Percentiles rank a stretch among this genome's conserved stretches.
Evolutionary conservation across 2,329 filamentous ascomycete species (phyloP).

Genomic region (Paracoccidioides lutzii): DNA sequence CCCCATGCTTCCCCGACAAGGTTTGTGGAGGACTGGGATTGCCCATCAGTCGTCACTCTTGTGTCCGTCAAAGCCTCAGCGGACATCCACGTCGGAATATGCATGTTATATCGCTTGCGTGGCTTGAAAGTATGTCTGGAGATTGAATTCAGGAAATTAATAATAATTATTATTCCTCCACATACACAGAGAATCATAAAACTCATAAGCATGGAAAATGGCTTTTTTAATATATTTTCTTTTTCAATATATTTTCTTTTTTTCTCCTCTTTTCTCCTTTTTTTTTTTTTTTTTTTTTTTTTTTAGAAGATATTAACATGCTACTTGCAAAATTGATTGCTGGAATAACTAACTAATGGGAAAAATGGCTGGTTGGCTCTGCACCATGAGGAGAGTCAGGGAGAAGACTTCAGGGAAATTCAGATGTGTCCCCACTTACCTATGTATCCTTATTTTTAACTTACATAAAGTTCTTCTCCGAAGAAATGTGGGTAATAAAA

Average conservation of each 20-base stretch:
- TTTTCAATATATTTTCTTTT: no score
- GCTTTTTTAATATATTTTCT: no score
- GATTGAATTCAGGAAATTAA: no score
- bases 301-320: no score
- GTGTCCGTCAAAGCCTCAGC: background rate
- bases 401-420: background rate
- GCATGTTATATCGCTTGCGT: background rate
- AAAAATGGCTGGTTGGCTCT: background rate
- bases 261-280: no score
- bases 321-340: background rate
- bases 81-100: background rate
- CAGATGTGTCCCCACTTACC: background rate
- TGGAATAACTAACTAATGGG: background rate
- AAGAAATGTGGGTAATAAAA: background rate
- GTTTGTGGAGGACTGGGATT: background rate
- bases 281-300: no score
- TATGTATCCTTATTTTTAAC: background rate
- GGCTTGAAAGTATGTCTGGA: background rate
- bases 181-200: no score
- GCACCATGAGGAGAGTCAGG: background rate
- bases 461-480: background rate
- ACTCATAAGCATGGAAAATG: no score
- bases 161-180: no score
- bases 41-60: background rate
- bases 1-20: background rate